Evolutionary conservation across 2,329 filamentous ascomycete species (phyloP).

Genomic region (Penicillium sp.): DNA sequence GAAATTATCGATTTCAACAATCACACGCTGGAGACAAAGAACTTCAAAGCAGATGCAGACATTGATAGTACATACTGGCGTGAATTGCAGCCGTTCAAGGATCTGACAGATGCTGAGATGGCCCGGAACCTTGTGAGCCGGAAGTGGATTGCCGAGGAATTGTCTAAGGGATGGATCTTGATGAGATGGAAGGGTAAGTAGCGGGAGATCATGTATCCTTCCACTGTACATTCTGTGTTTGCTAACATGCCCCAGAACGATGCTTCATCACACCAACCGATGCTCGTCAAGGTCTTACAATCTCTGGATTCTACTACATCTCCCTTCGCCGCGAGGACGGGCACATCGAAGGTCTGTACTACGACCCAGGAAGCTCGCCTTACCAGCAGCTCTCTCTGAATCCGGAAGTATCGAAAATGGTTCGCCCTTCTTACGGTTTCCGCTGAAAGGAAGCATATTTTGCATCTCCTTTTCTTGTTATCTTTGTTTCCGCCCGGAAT

Average conservation of each 20-base stretch:
- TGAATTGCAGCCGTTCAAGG: constrained; percentile 41
- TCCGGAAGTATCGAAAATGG: constrained; percentile 35
- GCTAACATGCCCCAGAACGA: constrained; percentile 31
- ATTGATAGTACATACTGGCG: constrained; percentile 44
- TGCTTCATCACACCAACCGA: constrained; percentile 44
- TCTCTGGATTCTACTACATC: constrained; percentile 46
- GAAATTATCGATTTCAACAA: constrained; percentile 58
- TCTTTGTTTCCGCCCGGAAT: constrained; percentile 4
- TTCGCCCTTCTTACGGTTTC: constrained; percentile 38
- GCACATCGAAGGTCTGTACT: constrained; percentile 43
- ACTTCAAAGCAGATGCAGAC: constrained; percentile 39
- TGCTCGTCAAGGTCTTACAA: constrained; percentile 41
- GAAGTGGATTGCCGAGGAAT: constrained; percentile 37
- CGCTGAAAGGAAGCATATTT: constrained; percentile 18
- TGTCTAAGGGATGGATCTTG: constrained; percentile 41
- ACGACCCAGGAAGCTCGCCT: constrained; percentile 43
- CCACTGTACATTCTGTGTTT: not conserved
- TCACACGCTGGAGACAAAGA: constrained; percentile 42
- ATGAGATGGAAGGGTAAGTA: constrained; percentile 45
- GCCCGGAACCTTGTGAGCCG: constrained; percentile 39
- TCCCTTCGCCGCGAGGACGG: constrained; percentile 40
- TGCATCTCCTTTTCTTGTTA: not conserved
- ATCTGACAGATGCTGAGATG: constrained; percentile 38
- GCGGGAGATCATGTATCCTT: not conserved
- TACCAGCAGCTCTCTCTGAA: constrained; percentile 42